These are phyloP conservation scores for Fusarium armeniacum DNA, from an alignment of 2,329 filamentous ascomycete genomes.

Conservation along the genomic window DNA sequence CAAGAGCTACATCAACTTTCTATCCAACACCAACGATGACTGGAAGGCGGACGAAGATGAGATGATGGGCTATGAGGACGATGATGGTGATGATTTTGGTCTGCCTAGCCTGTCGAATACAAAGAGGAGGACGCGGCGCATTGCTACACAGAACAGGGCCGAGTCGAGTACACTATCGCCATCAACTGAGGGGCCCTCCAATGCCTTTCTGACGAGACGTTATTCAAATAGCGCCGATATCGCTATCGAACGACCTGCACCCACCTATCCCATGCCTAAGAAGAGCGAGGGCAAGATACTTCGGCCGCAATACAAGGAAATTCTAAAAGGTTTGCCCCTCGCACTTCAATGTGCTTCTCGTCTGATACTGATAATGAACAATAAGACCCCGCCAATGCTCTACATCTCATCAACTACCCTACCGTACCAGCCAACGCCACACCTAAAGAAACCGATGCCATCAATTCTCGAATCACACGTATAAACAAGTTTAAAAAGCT, in stretches of 20 bases:
- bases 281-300: slow-evolving; percentile 95
- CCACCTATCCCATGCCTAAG: slow-evolving; percentile 88
- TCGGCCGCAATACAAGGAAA: slow-evolving; percentile 97
- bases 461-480: slow-evolving; percentile 88
- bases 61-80: slow-evolving; percentile 84
- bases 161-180: slow-evolving; percentile 55
- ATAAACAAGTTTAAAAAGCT: slow-evolving; percentile 99
- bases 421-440: slow-evolving; percentile 79
- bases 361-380: slow-evolving; percentile 32
- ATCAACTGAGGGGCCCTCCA: slow-evolving; percentile 55
- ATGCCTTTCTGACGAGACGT: slow-evolving; percentile 63
- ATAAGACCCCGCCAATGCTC: slow-evolving; percentile 85
- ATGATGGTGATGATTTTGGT: slow-evolving; percentile 95
- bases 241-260: slow-evolving; percentile 86
- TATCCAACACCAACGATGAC: slow-evolving; percentile 84
- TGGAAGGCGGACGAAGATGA: slow-evolving; percentile 85
- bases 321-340: slow-evolving; percentile 73
- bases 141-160: slow-evolving; percentile 60
- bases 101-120: slow-evolving; percentile 92
- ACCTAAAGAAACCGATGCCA: slow-evolving; percentile 86
- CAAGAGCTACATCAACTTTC: slow-evolving; percentile 83
- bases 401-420: slow-evolving; percentile 94
- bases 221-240: slow-evolving; percentile 93
- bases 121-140: slow-evolving; percentile 76
- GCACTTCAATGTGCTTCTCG: background rate